Percentiles rank a stretch among this genome's conserved stretches.
Evolutionary conservation across 2,329 filamentous ascomycete species (phyloP).

Genomic region (Epicoccum nigrum): DNA sequence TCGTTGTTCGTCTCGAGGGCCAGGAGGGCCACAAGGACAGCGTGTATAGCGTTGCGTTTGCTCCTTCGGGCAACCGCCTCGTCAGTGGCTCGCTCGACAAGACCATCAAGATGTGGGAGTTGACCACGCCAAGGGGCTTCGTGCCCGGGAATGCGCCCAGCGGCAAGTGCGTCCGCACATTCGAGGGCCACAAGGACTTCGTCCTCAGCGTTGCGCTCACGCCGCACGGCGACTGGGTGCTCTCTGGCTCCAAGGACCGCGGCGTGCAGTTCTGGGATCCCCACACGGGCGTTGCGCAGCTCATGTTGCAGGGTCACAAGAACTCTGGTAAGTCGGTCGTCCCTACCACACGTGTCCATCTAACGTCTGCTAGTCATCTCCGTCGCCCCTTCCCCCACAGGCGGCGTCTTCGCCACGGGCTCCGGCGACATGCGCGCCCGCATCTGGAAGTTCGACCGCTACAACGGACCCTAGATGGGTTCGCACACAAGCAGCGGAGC

Average conservation of each 20-base stretch:
- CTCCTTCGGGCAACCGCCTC: constrained; percentile 88
- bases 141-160: constrained; percentile 75
- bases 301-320: constrained; percentile 99
- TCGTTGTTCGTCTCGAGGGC: constrained; percentile 90
- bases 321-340: constrained; percentile 70
- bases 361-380: constrained; percentile 73
- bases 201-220: constrained; percentile 95
- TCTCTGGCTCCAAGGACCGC: constrained; percentile 95
- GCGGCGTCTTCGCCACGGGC: constrained; percentile 90
- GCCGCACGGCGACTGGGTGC: constrained; percentile 92
- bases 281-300: constrained; percentile 86
- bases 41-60: constrained; percentile 95
- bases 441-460: constrained; percentile 75
- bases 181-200: constrained; percentile 98
- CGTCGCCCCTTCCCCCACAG: constrained; percentile 89
- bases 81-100: constrained; percentile 95
- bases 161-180: constrained; percentile 94
- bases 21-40: constrained; percentile 95
- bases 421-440: constrained; percentile 97
- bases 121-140: constrained; percentile 72
- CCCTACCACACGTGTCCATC: neutral
- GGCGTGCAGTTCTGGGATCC: constrained; percentile 99
- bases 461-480: constrained; percentile 36
- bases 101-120: constrained; percentile 99
- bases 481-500: neutral